These are phyloP conservation scores for Kwoniella botswanensis DNA, from an alignment of 768 basidiomycete genomes.

Conservation along the genomic window DNA sequence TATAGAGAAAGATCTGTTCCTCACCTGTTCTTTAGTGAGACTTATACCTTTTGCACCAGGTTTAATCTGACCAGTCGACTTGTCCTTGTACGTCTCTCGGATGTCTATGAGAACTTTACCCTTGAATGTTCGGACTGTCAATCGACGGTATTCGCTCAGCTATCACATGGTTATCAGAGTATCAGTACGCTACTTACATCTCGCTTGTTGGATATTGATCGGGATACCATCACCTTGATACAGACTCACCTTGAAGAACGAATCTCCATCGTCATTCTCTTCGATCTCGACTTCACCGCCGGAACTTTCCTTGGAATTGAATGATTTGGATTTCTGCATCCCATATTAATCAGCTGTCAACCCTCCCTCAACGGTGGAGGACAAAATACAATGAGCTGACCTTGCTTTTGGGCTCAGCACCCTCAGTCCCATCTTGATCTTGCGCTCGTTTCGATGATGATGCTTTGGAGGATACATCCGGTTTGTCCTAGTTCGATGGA, in stretches of 20 bases:
- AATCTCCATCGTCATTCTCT: constrained; percentile 32
- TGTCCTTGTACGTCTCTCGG: constrained; percentile 57
- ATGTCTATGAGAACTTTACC: constrained; percentile 52
- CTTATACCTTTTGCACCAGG: constrained; percentile 54
- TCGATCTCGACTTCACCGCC: constrained; percentile 9
- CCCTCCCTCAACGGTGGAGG: not conserved
- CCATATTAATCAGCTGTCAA: not conserved
- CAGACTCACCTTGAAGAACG: constrained; percentile 32
- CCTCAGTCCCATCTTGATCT: not conserved
- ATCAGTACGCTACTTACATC: no score
- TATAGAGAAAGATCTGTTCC: not conserved
- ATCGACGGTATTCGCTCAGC: constrained; percentile 43
- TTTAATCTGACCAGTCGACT: constrained; percentile 50
- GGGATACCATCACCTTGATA: no score
- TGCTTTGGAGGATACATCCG: not conserved
- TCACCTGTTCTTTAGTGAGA: constrained; percentile 49
- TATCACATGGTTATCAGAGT: constrained; percentile 4
- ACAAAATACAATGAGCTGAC: not conserved
- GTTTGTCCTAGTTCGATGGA: not conserved
- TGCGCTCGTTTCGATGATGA: not conserved
- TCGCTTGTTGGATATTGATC: no score
- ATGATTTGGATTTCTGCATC: constrained; percentile 11
- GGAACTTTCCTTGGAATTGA: not conserved
- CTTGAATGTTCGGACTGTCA: constrained; percentile 52
- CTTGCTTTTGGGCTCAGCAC: constrained; percentile 6